Conservation (phyloP, 331 rosid genomes). For the Stylosanthes scabra region DNA sequence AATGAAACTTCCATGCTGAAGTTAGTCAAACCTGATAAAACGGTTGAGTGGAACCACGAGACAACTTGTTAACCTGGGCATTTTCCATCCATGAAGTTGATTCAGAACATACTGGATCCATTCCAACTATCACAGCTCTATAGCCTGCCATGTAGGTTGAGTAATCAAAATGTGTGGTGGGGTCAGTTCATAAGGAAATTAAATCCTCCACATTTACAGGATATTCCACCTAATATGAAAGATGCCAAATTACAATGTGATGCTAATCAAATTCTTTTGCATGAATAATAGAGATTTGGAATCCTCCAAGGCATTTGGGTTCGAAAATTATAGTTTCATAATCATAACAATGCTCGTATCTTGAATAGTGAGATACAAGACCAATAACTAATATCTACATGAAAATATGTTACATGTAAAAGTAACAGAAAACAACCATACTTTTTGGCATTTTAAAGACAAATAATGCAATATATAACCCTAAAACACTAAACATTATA, state of each 20-base stretch:
- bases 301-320: constrained; percentile 13
- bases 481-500: too few relatives aligned
- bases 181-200: neutral
- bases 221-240: constrained; percentile 18
- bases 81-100: constrained; percentile 94
- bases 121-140: constrained; percentile 87
- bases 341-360: constrained; percentile 25
- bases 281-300: constrained; percentile 3
- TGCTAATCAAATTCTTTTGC: constrained; percentile 9
- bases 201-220: constrained; percentile 22
- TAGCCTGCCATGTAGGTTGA: constrained; percentile 62
- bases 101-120: constrained; percentile 95
- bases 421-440: too few relatives aligned
- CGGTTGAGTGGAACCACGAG: constrained; percentile 80
- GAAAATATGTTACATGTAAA: too few relatives aligned
- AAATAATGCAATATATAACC: too few relatives aligned
- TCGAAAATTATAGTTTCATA: constrained; percentile 29
- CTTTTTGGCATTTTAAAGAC: too few relatives aligned
- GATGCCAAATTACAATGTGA: constrained; percentile 26
- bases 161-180: constrained; percentile 31
- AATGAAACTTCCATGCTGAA: constrained; percentile 17
- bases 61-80: constrained; percentile 77
- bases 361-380: too few relatives aligned
- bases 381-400: too few relatives aligned
- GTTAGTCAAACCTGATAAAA: constrained; percentile 78